Conservation (phyloP, 805 yeast genomes). For the Spathaspora sp. region DNA sequence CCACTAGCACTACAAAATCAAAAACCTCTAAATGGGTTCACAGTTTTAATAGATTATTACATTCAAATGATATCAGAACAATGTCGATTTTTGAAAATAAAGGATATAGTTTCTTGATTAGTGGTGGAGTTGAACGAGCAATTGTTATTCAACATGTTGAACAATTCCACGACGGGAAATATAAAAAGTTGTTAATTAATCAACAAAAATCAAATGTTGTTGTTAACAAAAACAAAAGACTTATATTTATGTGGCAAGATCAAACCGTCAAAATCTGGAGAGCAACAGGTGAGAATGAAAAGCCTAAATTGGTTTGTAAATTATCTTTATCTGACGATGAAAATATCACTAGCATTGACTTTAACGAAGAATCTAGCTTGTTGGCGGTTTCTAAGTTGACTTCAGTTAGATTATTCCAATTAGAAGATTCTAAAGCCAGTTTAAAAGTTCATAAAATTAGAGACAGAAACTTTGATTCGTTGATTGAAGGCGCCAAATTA, state of each 20-base stretch:
- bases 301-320: constrained; percentile 62
- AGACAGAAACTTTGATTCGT: constrained; percentile 34
- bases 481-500: constrained; percentile 54
- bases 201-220: constrained; percentile 55
- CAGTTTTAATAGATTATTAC: constrained; percentile 71
- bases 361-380: constrained; percentile 62
- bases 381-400: constrained; percentile 71
- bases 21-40: constrained; percentile 63
- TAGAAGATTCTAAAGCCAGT: constrained; percentile 43
- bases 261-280: constrained; percentile 81
- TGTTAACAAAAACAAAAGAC: constrained; percentile 43
- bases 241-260: constrained; percentile 76
- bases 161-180: constrained; percentile 68
- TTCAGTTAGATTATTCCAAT: constrained; percentile 63
- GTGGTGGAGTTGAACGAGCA: constrained; percentile 81
- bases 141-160: constrained; percentile 63
- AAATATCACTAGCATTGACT: constrained; percentile 63
- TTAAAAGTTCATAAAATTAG: constrained; percentile 52
- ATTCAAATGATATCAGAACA: constrained; percentile 81
- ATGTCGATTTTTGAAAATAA: constrained; percentile 68
- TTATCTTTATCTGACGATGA: constrained; percentile 71
- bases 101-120: constrained; percentile 62
- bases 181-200: constrained; percentile 63
- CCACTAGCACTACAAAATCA: constrained; percentile 14
- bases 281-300: constrained; percentile 29